A percentile compares a stretch with the other conserved stretches of the same genome.
These are phyloP conservation scores for Ilyonectria robusta DNA, from an alignment of 2,329 filamentous ascomycete genomes.

Conservation along the genomic window DNA sequence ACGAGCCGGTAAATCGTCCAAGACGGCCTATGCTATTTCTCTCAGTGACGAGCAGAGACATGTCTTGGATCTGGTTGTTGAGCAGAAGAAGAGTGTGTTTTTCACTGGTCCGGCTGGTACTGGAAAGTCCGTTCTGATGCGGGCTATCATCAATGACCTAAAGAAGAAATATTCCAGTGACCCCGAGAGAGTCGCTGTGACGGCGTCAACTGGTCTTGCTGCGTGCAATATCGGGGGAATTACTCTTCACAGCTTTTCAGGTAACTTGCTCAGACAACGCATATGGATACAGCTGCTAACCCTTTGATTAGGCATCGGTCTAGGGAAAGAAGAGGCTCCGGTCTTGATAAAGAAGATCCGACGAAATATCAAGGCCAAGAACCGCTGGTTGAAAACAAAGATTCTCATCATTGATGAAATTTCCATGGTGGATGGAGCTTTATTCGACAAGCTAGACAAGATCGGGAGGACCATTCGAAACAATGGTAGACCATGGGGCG, in stretches of 20 bases:
- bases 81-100: slow-evolving; percentile 90
- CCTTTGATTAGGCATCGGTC: slow-evolving; percentile 73
- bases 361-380: slow-evolving; percentile 88
- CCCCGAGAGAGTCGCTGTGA: slow-evolving; percentile 89
- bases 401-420: slow-evolving; percentile 94
- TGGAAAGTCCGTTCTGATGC: slow-evolving; percentile 96
- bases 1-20: slow-evolving; percentile 12
- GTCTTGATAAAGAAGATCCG: slow-evolving; percentile 92
- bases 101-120: slow-evolving; percentile 98
- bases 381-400: slow-evolving; percentile 90
- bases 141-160: slow-evolving; percentile 87
- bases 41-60: slow-evolving; percentile 89
- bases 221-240: slow-evolving; percentile 98
- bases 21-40: slow-evolving; percentile 66
- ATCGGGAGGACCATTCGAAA: slow-evolving; percentile 89
- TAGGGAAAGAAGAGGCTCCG: slow-evolving; percentile 89
- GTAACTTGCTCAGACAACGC: slow-evolving; percentile 53
- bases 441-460: slow-evolving; percentile 95
- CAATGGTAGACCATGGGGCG: slow-evolving; percentile 93
- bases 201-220: slow-evolving; percentile 94
- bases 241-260: slow-evolving; percentile 95
- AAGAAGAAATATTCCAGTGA: slow-evolving; percentile 83
- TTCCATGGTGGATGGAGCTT: slow-evolving; percentile 97
- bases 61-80: slow-evolving; percentile 85
- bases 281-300: not conserved